Evolutionary conservation across 805 yeast genomes (phyloP).

Genomic region (Candida awuae): DNA sequence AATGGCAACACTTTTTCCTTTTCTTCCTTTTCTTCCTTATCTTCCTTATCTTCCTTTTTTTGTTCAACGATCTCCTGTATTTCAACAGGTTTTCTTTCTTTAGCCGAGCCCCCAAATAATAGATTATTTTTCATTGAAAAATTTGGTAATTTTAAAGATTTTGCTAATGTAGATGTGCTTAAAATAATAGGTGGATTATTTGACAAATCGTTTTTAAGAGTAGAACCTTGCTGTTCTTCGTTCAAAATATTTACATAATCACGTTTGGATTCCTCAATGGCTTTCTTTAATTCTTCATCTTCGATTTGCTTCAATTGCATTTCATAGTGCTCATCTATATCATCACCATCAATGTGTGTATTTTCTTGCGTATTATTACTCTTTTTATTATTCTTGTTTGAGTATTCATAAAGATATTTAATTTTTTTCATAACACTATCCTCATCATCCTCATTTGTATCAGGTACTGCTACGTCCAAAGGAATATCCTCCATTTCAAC

Average conservation of each 20-base stretch:
- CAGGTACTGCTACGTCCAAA: constrained; percentile 3
- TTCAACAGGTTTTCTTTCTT: constrained; percentile 4
- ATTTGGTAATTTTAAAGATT: constrained; percentile 12
- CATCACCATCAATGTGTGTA: constrained; percentile 18
- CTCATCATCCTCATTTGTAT: constrained; percentile 14
- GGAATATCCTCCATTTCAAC: constrained; percentile 69
- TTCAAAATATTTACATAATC: constrained; percentile 31
- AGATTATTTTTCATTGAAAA: constrained; percentile 14
- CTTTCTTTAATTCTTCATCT: constrained; percentile 31
- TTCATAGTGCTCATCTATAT: constrained; percentile 11
- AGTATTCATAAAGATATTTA: constrained; percentile 28
- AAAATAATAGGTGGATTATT: constrained; percentile 19
- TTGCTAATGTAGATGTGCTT: constrained; percentile 17
- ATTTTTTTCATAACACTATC: constrained; percentile 23
- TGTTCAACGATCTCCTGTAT: not conserved
- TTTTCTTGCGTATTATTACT: not conserved
- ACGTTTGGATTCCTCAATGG: constrained; percentile 40
- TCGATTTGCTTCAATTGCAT: constrained; percentile 16
- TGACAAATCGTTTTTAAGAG: not conserved
- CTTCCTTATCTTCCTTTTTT: not conserved
- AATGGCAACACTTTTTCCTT: constrained; percentile 15
- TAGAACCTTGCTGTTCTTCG: constrained; percentile 13
- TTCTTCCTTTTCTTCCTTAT: constrained; percentile 16
- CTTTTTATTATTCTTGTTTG: constrained; percentile 20
- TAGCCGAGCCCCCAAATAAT: constrained; percentile 4